Base-by-base conservation (phyloP, 1,284 basidiomycete genomes). In the Kwoniella shivajii region DNA sequence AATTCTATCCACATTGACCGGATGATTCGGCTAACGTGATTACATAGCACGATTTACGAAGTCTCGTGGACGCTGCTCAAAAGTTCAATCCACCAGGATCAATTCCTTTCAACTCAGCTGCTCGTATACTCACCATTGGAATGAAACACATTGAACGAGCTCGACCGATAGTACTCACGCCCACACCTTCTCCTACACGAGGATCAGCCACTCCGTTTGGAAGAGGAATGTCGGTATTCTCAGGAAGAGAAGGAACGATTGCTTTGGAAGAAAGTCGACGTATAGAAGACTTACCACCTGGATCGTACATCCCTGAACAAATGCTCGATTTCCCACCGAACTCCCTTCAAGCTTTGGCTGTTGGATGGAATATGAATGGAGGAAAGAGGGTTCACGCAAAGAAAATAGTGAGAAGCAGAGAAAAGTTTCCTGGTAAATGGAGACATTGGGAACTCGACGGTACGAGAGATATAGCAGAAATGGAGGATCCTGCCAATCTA, bases 321-420 rank as follows among this genome's bases (percentile, higher is more conserved):
- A 77, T 77, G 76, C 67, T 78, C 6, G 49, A 59, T 18, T 75
- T 66, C 54, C 75, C 77, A 1, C 69, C 75, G 1, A 74, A 73
- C 52, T 70, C 72, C 1, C 54, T 67, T 2, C 54, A 63, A 5
- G 74, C 73, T 1, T 52, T 58, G 4, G 72, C 74, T 0, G 69
- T 78, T 2, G 77, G 71, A 3, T 78, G 72, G 72, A 73, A 75
- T 45, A 42, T 73, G n/a, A 76, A 69, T 3, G 77, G 77, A 4
- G 77, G 77, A 2, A 68, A 67, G 34, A 54, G 67, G 14, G 63
- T 74, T 7, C 71, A 72, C 7, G 59, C 72, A 16, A 74, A 74
- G 44, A 66, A 72, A n/a, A 62, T 74, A 20, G 66, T 73, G 1
- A 61, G 75, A 9, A 71, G 68, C 11, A 61, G 75, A 27, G 77